Base-by-base conservation (phyloP, 2,329 filamentous ascomycete genomes). In the Colletotrichum musae region DNA sequence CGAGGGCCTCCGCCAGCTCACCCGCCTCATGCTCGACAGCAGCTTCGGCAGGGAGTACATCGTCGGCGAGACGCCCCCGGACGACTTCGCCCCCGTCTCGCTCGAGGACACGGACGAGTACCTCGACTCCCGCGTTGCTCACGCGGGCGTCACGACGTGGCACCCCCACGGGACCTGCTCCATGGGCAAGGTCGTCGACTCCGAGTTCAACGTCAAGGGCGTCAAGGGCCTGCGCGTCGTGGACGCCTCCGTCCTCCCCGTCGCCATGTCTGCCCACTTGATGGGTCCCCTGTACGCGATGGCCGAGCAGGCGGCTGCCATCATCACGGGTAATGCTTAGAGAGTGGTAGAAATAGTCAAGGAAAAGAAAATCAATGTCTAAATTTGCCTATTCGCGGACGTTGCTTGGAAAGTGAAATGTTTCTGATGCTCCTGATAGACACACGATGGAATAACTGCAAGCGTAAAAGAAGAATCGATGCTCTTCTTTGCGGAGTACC, bases 291-390 rank as follows among this genome's bases (percentile, higher is more conserved):
- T 84, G 0, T 89, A 88, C 73, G 88, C 89, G 75, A 79, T 89
- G 39, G 84, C 83, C 9, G 88, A 90, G 78, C 89, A 90, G 78
- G 88, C 88, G 2, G 86, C 87, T 3, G 88, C 88, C 75, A 84
- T 85, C 21, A 89, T 90, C 7, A 53, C 54, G 10, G 54, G 52
- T 5, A 57, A 64, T 21, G 36, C 21, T 18, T 52, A 21, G 47
- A 50, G 6, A 21, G 41, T 43, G 15, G 41, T 15, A 15, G 13
- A 43, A 43, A 6, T 43, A 43, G 41, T 43, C 41, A n/a, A 43
- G 15, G 41, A 16, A 43, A 43, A 43, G 7, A 24, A 3, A 6
- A 10, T 36, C 7, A 7, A 36, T 36, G 32, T 36, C 2, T 6
- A 36, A 3, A 12, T 36, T 10, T 10, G 32, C 32, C 32, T 2